phyloP scores from a whole-genome alignment of 495 filamentous ascomycete genomes.

The Aspergillus funiculosus region DNA sequence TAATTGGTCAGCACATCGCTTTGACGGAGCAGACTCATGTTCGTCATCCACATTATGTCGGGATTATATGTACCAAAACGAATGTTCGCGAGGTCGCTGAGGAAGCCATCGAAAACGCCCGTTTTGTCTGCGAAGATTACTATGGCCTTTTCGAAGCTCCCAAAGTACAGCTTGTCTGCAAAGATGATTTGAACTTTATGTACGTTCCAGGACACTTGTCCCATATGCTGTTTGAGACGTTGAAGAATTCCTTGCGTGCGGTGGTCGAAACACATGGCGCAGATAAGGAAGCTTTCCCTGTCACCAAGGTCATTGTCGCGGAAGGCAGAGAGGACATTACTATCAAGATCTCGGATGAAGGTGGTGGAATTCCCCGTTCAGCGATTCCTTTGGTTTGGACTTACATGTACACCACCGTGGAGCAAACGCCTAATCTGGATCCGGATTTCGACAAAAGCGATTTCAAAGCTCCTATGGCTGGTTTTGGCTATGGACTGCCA shows the following conservation, averaged over 20 bases:
- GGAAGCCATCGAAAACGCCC: conserved; percentile 96
- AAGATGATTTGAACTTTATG: conserved; percentile 92
- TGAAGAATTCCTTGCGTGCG: conserved; percentile 95
- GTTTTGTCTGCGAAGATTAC: conserved; percentile 98
- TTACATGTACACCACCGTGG: conserved; percentile 99
- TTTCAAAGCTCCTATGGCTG: conserved; percentile 99
- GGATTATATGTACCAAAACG: conserved; percentile 97
- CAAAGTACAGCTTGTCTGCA: conserved; percentile 93
- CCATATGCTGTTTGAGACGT: conserved; percentile 98
- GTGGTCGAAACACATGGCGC: conserved; percentile 94
- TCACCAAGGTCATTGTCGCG: conserved; percentile 94
- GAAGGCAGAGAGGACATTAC: conserved; percentile 98
- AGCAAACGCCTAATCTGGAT: conserved; percentile 88
- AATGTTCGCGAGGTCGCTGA: conserved; percentile 93
- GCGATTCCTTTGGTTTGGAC: conserved; percentile 97
- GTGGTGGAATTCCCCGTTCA: conserved; percentile 86
- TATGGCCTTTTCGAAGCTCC: conserved; percentile 97
- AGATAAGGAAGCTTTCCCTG: conserved; percentile 90
- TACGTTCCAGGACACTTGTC: conserved; percentile 96
- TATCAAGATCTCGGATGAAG: conserved; percentile 95
- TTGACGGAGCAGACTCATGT: conserved; percentile 86
- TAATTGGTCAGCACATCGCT: conserved; percentile 97
- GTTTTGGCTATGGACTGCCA: conserved; percentile 92
- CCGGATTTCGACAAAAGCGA: conserved; percentile 98
- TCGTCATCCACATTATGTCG: conserved; percentile 87